A percentile compares a stretch with the other conserved stretches of the same genome.
phyloP scores from a whole-genome alignment of 768 basidiomycete species.

The Lyophyllum shimeji region DNA sequence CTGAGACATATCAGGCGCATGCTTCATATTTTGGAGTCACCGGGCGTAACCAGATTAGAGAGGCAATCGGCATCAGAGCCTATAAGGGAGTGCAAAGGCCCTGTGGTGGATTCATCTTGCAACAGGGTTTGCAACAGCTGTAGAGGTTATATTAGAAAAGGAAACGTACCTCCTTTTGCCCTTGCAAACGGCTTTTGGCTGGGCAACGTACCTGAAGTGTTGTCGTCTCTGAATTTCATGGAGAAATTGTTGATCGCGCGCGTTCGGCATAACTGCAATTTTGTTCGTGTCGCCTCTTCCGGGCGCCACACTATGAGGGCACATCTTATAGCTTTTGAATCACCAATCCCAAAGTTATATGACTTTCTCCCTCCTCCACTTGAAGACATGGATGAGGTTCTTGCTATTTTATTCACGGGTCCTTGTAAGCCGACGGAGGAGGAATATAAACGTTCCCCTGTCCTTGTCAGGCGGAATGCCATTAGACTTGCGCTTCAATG shows the following conservation, averaged over 20 bases:
- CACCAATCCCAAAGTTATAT: constrained; percentile 25
- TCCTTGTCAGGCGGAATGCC: constrained; percentile 26
- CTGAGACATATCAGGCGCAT: neutral
- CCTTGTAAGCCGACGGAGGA: constrained; percentile 21
- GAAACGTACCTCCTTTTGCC: constrained; percentile 17
- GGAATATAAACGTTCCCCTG: constrained; percentile 26
- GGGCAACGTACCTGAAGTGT: constrained; percentile 27
- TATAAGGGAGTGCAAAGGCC: constrained; percentile 1
- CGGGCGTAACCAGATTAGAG: constrained; percentile 1
- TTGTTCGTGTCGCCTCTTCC: constrained; percentile 23
- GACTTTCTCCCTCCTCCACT: constrained; percentile 24
- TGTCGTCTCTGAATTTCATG: constrained; percentile 23
- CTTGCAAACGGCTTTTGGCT: constrained; percentile 35
- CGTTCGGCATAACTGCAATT: constrained; percentile 25
- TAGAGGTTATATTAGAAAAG: constrained; percentile 3
- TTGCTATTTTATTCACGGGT: constrained; percentile 31
- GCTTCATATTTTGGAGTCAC: neutral
- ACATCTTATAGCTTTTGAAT: constrained; percentile 28
- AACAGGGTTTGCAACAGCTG: constrained; percentile 30
- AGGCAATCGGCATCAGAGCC: neutral
- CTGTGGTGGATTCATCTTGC: constrained; percentile 21
- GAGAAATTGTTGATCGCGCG: constrained; percentile 28
- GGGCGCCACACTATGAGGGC: constrained; percentile 26
- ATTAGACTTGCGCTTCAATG: constrained; percentile 29
- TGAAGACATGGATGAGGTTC: neutral